Conservation (phyloP, 805 yeast genomes). For the Candida wancherniae region DNA sequence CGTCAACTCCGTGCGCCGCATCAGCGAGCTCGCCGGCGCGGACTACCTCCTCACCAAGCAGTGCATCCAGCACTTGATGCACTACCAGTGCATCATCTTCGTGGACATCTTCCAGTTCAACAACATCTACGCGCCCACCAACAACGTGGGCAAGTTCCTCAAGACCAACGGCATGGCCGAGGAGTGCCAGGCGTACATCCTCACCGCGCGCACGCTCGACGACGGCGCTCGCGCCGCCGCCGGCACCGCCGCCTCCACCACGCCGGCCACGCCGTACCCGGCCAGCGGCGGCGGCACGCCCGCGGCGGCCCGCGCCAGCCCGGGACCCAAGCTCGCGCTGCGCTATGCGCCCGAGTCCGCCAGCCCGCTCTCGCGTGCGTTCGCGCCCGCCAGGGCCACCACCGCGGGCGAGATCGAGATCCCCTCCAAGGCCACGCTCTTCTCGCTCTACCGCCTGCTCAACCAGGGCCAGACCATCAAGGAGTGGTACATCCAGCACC, state of each 20-base stretch:
- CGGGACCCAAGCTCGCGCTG: not conserved
- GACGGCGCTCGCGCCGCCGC: too few relatives aligned
- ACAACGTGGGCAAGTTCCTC: constrained; percentile 64
- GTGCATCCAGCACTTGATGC: constrained; percentile 86
- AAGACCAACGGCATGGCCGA: constrained; percentile 59
- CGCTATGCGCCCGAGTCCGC: constrained; percentile 4
- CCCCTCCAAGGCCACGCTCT: constrained; percentile 63
- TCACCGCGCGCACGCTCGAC: too few relatives aligned
- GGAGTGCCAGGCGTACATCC: constrained; percentile 83
- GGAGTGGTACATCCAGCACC: constrained; percentile 77
- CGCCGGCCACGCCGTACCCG: too few relatives aligned
- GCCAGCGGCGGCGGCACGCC: too few relatives aligned
- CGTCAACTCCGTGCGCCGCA: constrained; percentile 70
- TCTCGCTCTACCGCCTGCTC: constrained; percentile 70
- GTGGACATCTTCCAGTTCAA: constrained; percentile 86
- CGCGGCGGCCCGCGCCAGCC: constrained; percentile 1
- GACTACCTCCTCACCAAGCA: constrained; percentile 74
- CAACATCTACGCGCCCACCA: constrained; percentile 85
- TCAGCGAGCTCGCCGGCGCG: constrained; percentile 75
- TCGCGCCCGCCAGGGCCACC: constrained; percentile 1
- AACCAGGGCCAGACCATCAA: constrained; percentile 72
- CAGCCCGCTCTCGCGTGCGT: constrained; percentile 10
- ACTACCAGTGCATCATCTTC: constrained; percentile 79
- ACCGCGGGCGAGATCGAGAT: constrained; percentile 20
- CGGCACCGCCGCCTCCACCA: too few relatives aligned